Evolutionary conservation across 441 rosid genomes (phyloP).

Genomic region (Erodium texanum): DNA sequence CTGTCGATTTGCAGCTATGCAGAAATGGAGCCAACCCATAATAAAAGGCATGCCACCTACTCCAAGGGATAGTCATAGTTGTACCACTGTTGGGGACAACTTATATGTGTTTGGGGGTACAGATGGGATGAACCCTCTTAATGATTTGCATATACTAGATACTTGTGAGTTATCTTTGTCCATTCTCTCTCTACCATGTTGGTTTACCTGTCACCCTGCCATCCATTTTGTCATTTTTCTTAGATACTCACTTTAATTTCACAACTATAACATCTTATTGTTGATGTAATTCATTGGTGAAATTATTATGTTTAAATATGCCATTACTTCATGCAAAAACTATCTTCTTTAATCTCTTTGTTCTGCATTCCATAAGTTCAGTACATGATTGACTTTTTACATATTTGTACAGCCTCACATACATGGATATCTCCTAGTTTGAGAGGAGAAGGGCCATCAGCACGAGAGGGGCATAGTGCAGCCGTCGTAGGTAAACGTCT

Average conservation of each 20-base stretch:
- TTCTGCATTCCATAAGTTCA: background rate
- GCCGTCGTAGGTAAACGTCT: slow-evolving; percentile 84
- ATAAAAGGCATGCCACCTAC: slow-evolving; percentile 64
- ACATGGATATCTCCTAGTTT: slow-evolving; percentile 78
- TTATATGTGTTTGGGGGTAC: slow-evolving; percentile 87
- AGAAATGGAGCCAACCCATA: slow-evolving; percentile 73
- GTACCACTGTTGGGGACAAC: slow-evolving; percentile 63
- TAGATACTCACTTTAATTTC: slow-evolving; percentile 4
- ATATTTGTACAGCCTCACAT: slow-evolving; percentile 49
- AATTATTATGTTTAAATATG: too few species aligned
- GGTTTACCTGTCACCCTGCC: slow-evolving; percentile 6
- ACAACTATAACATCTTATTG: background rate
- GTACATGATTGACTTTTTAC: background rate
- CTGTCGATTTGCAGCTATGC: slow-evolving; percentile 44
- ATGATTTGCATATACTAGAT: slow-evolving; percentile 70
- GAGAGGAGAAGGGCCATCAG: slow-evolving; percentile 85
- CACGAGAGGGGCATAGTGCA: slow-evolving; percentile 92
- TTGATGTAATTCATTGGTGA: background rate
- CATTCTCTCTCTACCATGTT: slow-evolving; percentile 7
- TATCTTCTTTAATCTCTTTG: background rate
- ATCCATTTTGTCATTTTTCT: background rate
- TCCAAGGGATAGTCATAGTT: slow-evolving; percentile 90
- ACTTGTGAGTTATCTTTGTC: slow-evolving; percentile 46
- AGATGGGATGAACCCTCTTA: slow-evolving; percentile 73
- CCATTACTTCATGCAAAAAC: background rate